These are phyloP conservation scores for Zygnema cylindricum DNA, from an alignment of 139 green algal genomes.

Conservation along the genomic window DNA sequence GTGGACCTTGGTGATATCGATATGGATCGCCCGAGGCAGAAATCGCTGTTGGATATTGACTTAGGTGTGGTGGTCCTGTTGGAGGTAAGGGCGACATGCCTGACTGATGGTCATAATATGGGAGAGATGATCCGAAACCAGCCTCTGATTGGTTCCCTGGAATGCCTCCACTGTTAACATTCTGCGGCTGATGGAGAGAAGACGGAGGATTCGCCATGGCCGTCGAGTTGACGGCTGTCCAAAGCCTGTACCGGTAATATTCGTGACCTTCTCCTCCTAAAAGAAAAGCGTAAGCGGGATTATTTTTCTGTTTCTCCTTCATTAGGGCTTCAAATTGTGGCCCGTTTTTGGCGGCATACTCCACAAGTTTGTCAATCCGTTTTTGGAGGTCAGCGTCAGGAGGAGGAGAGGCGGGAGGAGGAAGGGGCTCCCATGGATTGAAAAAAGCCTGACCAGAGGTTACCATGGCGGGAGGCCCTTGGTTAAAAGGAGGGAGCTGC, in stretches of 20 bases:
- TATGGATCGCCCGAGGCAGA: not conserved
- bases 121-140: not conserved
- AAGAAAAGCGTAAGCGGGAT: conserved; percentile 75
- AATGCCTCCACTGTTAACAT: not conserved
- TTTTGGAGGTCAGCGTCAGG: conserved; percentile 46
- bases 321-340: conserved; percentile 81
- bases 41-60: not conserved
- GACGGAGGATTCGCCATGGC: not conserved
- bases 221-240: not conserved
- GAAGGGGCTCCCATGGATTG: conserved; percentile 50
- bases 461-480: not conserved
- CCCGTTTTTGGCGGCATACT: conserved; percentile 86
- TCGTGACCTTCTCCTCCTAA: conserved; percentile 70
- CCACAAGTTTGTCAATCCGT: conserved; percentile 75
- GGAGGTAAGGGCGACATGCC: not conserved
- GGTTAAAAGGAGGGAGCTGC: not conserved
- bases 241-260: conserved; percentile 76
- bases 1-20: not conserved
- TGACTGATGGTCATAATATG: not conserved
- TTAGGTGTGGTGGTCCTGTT: not conserved
- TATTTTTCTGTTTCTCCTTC: conserved; percentile 67
- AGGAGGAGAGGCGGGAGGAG: conserved; percentile 6
- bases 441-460: conserved; percentile 38
- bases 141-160: not conserved
- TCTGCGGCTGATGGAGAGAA: not conserved